Percentiles rank a stretch among this genome's conserved stretches.
These are phyloP conservation scores for Colletotrichum caudatum DNA, from an alignment of 2,329 filamentous ascomycete species.

Conservation along the genomic window DNA sequence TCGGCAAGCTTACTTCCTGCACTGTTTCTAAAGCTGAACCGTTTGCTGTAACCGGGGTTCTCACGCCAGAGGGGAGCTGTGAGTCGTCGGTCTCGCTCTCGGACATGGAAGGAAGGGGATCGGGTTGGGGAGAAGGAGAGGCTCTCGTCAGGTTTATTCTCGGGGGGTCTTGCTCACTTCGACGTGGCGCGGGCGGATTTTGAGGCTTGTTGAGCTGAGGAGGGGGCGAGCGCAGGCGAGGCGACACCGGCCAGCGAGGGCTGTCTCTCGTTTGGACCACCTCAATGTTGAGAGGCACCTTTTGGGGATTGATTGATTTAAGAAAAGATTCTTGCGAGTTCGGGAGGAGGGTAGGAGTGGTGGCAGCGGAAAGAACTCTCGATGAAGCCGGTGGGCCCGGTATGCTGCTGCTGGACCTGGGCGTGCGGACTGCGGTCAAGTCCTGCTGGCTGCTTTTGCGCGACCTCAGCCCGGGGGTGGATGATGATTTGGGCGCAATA, in stretches of 20 bases:
- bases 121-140: conserved; percentile 60
- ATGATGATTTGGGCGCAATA: conserved; percentile 48
- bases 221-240: conserved; percentile 81
- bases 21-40: conserved; percentile 85
- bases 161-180: conserved; percentile 63
- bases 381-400: conserved; percentile 73
- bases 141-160: conserved; percentile 66
- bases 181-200: conserved; percentile 56
- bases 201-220: conserved; percentile 65
- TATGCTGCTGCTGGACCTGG: conserved; percentile 62
- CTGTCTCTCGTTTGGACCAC: conserved; percentile 59
- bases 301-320: conserved; percentile 74
- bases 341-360: conserved; percentile 74
- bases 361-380: conserved; percentile 75
- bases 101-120: conserved; percentile 52
- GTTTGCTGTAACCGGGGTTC: conserved; percentile 68
- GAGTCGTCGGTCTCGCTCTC: conserved; percentile 67
- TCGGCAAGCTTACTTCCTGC: conserved; percentile 85
- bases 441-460: conserved; percentile 76
- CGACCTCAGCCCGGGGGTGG: conserved; percentile 60
- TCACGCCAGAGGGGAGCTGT: conserved; percentile 64
- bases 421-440: conserved; percentile 69
- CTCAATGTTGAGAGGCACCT: conserved; percentile 64
- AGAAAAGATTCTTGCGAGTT: conserved; percentile 69
- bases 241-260: conserved; percentile 82